phyloP scores from a whole-genome alignment of 108 stramenopile species.

The Pseudonitzschia multiseries region DNA sequence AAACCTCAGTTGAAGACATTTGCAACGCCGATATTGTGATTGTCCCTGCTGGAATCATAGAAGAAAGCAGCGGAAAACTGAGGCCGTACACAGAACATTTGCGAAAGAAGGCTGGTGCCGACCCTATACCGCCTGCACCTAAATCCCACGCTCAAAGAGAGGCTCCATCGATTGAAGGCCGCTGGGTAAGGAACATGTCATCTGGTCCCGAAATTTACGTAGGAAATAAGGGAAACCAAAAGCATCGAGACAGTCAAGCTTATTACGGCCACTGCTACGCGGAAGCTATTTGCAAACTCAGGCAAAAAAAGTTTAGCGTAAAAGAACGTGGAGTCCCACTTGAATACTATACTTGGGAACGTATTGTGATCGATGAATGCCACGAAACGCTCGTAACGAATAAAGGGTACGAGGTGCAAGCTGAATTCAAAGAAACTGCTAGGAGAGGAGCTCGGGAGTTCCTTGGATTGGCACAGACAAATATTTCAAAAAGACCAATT shows the following conservation, averaged over 20 bases:
- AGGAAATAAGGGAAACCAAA: constrained; percentile 51
- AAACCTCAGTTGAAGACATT: constrained; percentile 43
- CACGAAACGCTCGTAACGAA: constrained; percentile 53
- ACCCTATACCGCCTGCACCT: constrained; percentile 46
- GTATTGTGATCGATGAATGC: constrained; percentile 77
- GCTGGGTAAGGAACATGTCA: constrained; percentile 52
- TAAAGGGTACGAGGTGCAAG: constrained; percentile 13
- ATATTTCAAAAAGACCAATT: constrained; percentile 28
- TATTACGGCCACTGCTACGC: constrained; percentile 60
- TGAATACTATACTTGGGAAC: constrained; percentile 76
- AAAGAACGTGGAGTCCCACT: constrained; percentile 66
- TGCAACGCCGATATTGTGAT: constrained; percentile 65
- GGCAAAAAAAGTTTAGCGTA: constrained; percentile 47
- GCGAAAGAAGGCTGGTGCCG: constrained; percentile 38
- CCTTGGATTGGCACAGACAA: constrained; percentile 64
- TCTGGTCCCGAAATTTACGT: constrained; percentile 59
- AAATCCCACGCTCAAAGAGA: constrained; percentile 39
- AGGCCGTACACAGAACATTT: constrained; percentile 52
- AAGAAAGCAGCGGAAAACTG: constrained; percentile 37
- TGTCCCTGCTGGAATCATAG: constrained; percentile 54
- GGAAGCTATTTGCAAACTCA: constrained; percentile 52
- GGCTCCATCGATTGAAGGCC: constrained; percentile 55
- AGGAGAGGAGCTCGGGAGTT: constrained; percentile 65
- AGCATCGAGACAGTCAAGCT: constrained; percentile 52
- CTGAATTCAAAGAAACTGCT: constrained; percentile 51